phyloP scores from a whole-genome alignment of 352 stramenopile genomes.

The Globisporangium carolinianum region DNA sequence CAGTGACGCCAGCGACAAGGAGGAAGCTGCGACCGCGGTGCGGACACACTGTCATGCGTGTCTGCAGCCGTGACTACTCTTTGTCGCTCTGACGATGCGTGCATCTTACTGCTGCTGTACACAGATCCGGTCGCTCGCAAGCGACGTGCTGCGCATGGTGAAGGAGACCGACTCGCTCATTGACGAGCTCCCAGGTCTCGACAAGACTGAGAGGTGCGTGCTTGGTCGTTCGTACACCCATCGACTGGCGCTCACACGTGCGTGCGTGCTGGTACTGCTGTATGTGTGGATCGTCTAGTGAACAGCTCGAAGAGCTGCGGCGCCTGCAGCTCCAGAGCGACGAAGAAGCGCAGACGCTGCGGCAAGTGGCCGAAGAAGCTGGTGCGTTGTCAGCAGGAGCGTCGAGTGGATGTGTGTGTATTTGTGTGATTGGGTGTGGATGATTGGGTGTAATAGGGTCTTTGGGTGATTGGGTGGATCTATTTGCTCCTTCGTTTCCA shows the following conservation, averaged over 20 bases:
- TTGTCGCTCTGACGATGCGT: no score
- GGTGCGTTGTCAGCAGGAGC: conserved; percentile 17
- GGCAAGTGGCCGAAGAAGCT: conserved; percentile 77
- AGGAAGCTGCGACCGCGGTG: conserved; percentile 58
- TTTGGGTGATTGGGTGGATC: no score
- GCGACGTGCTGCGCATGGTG: conserved; percentile 69
- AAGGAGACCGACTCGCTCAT: conserved; percentile 78
- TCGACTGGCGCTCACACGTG: not conserved
- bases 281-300: conserved; percentile 16
- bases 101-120: not conserved
- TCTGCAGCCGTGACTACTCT: no score
- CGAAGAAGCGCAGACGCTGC: conserved; percentile 76
- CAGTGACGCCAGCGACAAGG: conserved; percentile 33
- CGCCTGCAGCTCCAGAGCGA: conserved; percentile 79
- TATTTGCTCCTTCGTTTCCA: no score
- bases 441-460: not conserved
- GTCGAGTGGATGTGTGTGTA: no score
- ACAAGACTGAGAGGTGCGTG: conserved; percentile 65
- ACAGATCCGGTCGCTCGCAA: conserved; percentile 67
- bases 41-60: not conserved
- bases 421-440: no score
- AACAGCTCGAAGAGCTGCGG: conserved; percentile 75
- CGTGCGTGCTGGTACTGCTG: not conserved
- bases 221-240: no score
- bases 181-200: conserved; percentile 71